These are phyloP conservation scores for Davidsoniella neocaledoniae DNA, from an alignment of 2,329 filamentous ascomycete species.

Conservation along the genomic window DNA sequence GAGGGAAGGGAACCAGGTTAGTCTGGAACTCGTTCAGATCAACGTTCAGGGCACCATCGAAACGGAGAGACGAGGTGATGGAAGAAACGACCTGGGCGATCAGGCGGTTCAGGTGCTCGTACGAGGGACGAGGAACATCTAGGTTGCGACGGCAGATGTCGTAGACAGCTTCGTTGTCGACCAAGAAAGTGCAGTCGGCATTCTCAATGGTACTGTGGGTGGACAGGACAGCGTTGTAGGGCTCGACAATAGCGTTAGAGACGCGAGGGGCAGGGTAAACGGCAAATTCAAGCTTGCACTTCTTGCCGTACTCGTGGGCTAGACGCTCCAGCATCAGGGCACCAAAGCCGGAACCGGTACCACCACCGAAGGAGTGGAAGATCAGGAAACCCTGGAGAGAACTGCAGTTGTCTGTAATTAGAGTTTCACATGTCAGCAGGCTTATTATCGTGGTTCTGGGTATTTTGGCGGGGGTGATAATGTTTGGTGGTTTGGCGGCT, in stretches of 20 bases:
- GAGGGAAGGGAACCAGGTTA: constrained; percentile 56
- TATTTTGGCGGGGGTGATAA: not conserved
- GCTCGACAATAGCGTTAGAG: constrained; percentile 55
- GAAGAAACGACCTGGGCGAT: constrained; percentile 62
- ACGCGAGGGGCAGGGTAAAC: constrained; percentile 55
- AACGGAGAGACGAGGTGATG: constrained; percentile 55
- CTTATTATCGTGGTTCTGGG: constrained; percentile 3
- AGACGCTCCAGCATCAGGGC: constrained; percentile 56
- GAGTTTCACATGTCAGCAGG: constrained; percentile 14
- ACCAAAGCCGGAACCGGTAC: constrained; percentile 57
- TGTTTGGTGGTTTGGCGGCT: not conserved
- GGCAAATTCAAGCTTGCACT: constrained; percentile 60
- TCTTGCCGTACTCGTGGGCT: constrained; percentile 58
- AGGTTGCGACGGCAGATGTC: constrained; percentile 59
- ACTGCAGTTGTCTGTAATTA: constrained; percentile 48
- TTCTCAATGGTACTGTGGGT: constrained; percentile 64
- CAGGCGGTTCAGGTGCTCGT: constrained; percentile 55
- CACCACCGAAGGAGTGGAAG: constrained; percentile 60
- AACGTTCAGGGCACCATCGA: constrained; percentile 57
- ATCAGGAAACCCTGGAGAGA: constrained; percentile 58
- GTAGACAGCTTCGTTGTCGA: constrained; percentile 61
- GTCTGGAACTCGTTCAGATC: constrained; percentile 66
- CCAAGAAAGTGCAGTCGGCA: constrained; percentile 63
- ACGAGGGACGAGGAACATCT: constrained; percentile 51
- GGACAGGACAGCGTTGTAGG: constrained; percentile 57